Evolutionary conservation across 108 stramenopile species (phyloP), one percentile per base, ranked within the genome.

Genomic region (Skeletonema potamos): DNA sequence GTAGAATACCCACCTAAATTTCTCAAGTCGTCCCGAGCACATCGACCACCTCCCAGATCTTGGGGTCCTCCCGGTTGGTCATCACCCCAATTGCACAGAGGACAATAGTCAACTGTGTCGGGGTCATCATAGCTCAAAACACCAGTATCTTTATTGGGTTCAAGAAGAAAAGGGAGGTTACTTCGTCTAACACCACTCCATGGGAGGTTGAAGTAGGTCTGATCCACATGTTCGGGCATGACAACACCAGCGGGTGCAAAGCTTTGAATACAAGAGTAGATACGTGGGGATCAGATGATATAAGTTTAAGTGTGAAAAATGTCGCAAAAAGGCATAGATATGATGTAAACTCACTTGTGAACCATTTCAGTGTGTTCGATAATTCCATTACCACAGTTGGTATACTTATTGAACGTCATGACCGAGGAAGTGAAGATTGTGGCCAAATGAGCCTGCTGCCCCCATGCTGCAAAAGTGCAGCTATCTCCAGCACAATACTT

Each of bases 291-390:
- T n/a, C 44, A 11, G 4, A 6, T 1, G 1, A 46, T 46, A 18
- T 20, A 12, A 1, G 36, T 37, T n/a, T n/a, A 37, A 37, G 36
- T 10, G 12, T 12, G 0, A 37, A 10, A 12, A 1, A 2, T 37
- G 36, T 37, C 2, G 36, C 12, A 37, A 20, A 13, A 46, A 46
- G 44, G 36, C 9, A 37, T 46, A 44, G 39, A 41, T n/a, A 18
- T 44, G 7, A 18, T 46, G 44, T 6, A 20, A 63, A 51, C 74
- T 63, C 30, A 69, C 58, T 75, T 75, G 34, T 75, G 68, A 26
- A 75, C 54, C 64, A 66, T 36, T 13, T 69, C 58, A 2, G 60
- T 70, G 13, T 66, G 64, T 58, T 75, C 74, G 34, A 75, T 75
- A 22, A 75, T 36, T 13, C 74, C 74, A 13, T 48, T 37, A 0